These are phyloP conservation scores for Penicillium malachiteum DNA, from an alignment of 495 filamentous ascomycete genomes.

Conservation along the genomic window DNA sequence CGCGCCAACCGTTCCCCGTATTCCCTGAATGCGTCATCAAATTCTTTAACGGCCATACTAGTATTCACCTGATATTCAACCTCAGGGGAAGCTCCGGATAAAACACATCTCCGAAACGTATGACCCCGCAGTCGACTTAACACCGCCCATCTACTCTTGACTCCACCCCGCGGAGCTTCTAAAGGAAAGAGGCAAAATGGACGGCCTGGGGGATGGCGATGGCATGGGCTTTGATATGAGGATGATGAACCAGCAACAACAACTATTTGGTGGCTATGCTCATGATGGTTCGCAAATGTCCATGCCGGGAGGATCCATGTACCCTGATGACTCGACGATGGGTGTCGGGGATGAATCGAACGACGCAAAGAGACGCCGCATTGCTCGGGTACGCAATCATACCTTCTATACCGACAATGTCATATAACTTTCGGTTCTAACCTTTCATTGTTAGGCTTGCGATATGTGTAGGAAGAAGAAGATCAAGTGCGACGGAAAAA, in stretches of 20 bases:
- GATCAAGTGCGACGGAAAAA: slow-evolving; percentile 98
- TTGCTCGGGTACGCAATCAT: slow-evolving; percentile 67
- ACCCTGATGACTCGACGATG: slow-evolving; percentile 52
- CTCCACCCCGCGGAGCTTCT: slow-evolving; percentile 26
- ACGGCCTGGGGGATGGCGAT: slow-evolving; percentile 42
- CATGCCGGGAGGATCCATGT: slow-evolving; percentile 60
- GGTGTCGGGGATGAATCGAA: slow-evolving; percentile 65
- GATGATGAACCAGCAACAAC: slow-evolving; percentile 62
- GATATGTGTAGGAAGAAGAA: slow-evolving; percentile 99
- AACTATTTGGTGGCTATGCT: slow-evolving; percentile 65
- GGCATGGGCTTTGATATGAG: slow-evolving; percentile 45
- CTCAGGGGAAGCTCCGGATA: slow-evolving; percentile 14
- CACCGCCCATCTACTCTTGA: slow-evolving; percentile 13
- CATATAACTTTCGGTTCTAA: neutral
- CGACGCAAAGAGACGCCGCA: slow-evolving; percentile 86
- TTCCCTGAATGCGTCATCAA: slow-evolving; percentile 22
- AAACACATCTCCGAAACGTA: slow-evolving; percentile 6
- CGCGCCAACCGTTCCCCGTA: neutral
- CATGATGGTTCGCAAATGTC: slow-evolving; percentile 61
- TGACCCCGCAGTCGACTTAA: slow-evolving; percentile 22
- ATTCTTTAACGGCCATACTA: neutral
- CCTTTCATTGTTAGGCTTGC: slow-evolving; percentile 64
- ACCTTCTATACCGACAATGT: neutral
- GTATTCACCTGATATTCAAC: slow-evolving; percentile 6
- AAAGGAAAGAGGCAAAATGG: slow-evolving; percentile 29